Evolutionary conservation across 1,284 basidiomycete genomes (phyloP).

Genomic region (Neotropicomus parvogracilis): DNA sequence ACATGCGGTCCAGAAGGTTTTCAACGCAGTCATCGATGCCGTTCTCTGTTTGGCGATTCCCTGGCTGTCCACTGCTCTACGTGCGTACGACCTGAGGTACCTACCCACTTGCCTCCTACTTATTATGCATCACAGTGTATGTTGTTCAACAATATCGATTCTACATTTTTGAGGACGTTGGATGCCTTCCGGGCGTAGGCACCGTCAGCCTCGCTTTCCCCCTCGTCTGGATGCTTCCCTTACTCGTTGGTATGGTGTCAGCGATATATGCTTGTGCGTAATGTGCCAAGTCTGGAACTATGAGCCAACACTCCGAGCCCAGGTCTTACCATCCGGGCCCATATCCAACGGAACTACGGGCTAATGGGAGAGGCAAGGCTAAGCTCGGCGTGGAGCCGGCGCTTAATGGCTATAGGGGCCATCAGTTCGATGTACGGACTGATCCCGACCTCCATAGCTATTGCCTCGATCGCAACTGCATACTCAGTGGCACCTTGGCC

Average conservation of each 20-base stretch:
- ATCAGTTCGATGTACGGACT: conserved; percentile 15
- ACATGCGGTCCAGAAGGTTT: conserved; percentile 8
- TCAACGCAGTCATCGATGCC: conserved; percentile 16
- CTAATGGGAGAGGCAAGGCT: background rate
- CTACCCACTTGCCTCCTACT: background rate
- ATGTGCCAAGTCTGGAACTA: background rate
- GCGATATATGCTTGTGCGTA: conserved; percentile 23
- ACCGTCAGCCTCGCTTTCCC: conserved; percentile 33
- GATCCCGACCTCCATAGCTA: conserved; percentile 16
- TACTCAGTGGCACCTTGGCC: conserved; percentile 22
- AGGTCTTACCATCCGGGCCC: conserved; percentile 16
- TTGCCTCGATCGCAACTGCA: conserved; percentile 10
- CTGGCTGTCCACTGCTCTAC: conserved; percentile 7
- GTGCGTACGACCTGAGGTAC: conserved; percentile 8
- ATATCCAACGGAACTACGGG: conserved; percentile 1
- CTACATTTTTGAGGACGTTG: conserved; percentile 39
- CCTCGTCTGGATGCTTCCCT: conserved; percentile 37
- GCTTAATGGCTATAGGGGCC: conserved; percentile 15
- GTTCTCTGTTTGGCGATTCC: conserved; percentile 23
- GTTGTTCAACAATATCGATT: conserved; percentile 42
- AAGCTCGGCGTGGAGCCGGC: conserved; percentile 11
- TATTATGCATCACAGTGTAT: conserved; percentile 34
- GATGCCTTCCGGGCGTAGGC: conserved; percentile 34
- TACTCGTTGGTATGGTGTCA: conserved; percentile 31
- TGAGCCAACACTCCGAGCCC: background rate